phyloP scores from a whole-genome alignment of 2,329 filamentous ascomycete genomes.

The Lachnellula subtilissima region DNA sequence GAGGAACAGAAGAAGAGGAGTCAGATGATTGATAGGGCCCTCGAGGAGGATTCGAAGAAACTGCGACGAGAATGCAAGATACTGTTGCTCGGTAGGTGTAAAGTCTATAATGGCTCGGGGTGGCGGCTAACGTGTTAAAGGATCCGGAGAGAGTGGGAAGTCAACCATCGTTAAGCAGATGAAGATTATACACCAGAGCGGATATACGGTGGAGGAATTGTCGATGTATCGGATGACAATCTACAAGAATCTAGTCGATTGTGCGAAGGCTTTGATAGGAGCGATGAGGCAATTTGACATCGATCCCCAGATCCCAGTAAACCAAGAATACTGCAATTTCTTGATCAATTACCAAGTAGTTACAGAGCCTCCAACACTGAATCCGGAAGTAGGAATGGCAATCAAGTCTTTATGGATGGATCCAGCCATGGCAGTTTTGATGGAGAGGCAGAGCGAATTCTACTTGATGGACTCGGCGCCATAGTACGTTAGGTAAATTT shows the following conservation, averaged over 20 bases:
- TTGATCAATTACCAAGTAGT: conserved; percentile 85
- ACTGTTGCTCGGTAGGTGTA: conserved; percentile 73
- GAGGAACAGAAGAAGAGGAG: conserved; percentile 92
- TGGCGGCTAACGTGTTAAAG: conserved; percentile 43
- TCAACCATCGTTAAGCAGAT: conserved; percentile 99
- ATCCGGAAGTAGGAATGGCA: conserved; percentile 74
- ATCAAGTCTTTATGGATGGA: conserved; percentile 89
- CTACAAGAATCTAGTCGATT: conserved; percentile 97
- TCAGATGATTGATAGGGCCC: conserved; percentile 86
- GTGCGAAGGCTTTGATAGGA: conserved; percentile 85
- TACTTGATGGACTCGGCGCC: conserved; percentile 99
- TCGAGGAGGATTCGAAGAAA: conserved; percentile 91
- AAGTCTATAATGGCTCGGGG: conserved; percentile 1
- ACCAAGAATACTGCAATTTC: conserved; percentile 71
- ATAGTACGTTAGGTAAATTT: conserved; percentile 59
- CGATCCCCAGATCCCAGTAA: conserved; percentile 66
- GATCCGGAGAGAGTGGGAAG: conserved; percentile 97
- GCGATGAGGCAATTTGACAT: conserved; percentile 92
- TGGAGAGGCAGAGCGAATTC: conserved; percentile 96
- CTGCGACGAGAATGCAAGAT: conserved; percentile 99
- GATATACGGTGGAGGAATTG: conserved; percentile 90
- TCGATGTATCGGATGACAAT: conserved; percentile 92
- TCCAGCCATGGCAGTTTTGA: conserved; percentile 71
- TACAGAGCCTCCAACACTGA: conserved; percentile 82
- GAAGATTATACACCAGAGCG: conserved; percentile 99